Base-by-base conservation (phyloP, 495 filamentous ascomycete genomes). In the Neurospora terricola region DNA sequence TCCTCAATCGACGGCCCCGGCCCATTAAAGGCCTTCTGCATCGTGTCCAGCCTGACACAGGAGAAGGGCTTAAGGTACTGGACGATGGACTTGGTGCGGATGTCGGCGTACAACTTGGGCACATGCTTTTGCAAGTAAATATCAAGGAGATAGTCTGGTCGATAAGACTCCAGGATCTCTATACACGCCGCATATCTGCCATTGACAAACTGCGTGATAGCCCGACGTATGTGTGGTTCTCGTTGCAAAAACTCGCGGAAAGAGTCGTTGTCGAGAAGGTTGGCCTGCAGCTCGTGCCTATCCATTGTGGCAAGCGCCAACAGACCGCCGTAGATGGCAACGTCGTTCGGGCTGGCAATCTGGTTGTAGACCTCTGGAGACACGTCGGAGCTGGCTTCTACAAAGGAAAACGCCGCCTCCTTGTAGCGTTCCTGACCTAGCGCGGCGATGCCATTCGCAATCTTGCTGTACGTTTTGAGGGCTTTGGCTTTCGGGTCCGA, bases 141-240 rank as follows among this genome's bases (percentile, higher is more conserved):
- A 77, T 99, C 96, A 12, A 98, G 90, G 21, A 95, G 84, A 77
- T 95, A 98, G 81, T 99, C 96, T 10, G 88, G 81, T 69, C 88
- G 89, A 81, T 96, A 94, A 37, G 87, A 86, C 72, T 96, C 92
- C 14, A 99, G 87, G 40, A 94, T 93, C 68, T 88, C 85, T 36
- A 99, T 86, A 75, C 94, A 97, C 6, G 89, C 85, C 3, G 92
- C 89, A 82, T 97, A 99, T 75, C 97, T 91, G 45, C 92, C 92
- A 71, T 90, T 92, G 75, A 93, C 91, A 81, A 98, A 98, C 83
- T 91, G 91, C 2, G 88, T 85, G 71, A 99, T 91, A 34, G 96
- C 96, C 23, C 93, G 92, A 69, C 96, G 92, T 74, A 99, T 92
- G 76, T 98, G 94, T 2, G 96, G 94, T 79, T 98, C 96, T 2